Evolutionary conservation across 2,329 filamentous ascomycete genomes (phyloP), one percentile per base, ranked within the genome.

Genomic region (Arthroderma sp.): DNA sequence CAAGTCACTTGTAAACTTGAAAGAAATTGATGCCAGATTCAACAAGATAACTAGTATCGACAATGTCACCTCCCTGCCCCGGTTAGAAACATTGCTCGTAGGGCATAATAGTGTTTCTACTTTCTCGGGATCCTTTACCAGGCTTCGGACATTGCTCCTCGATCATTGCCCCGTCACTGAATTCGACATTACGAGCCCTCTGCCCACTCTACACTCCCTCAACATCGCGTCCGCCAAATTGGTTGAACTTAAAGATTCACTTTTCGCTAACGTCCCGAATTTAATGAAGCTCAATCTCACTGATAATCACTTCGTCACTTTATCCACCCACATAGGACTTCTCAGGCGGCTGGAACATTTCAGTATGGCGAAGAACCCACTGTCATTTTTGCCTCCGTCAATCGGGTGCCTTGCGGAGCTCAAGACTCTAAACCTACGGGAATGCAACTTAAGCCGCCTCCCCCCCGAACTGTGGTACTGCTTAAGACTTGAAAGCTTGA

Each of bases 401-500:
- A 86, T 98, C 52, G 91, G 91, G 4, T 88, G 85, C 51, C 72
- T 98, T 27, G 77, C 74, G 0, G 89, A 96, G 61, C 71, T 98
- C 49, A 81, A 80, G 43, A 82, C 87, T 50, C 71, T 98, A 36
- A 89, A 98, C 59, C 75, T 96, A 11, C 78, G 89, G 50, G 86
- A 91, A 58, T 98, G 96, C 68, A 98, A 96, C 57, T 75, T 98
- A 47, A 83, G 81, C 52, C 83, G 82, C 56, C 70, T 98, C 30
- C 91, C 91, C 1, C 78, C 85, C 58, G 91, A 98, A 58, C 74
- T 98, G n/a, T 98, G 91, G 91, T 89, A 85, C 72, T 89, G 89
- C 42, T 81, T 82, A 54, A 87, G 83, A 58, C 66, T 98, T 44
- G 88, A 96, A 62, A 89, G 83, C 0, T 74, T 98, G 47, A 98